Base-by-base conservation (phyloP, 176 grass and related monocot genomes). In the Leersia perrieri region DNA sequence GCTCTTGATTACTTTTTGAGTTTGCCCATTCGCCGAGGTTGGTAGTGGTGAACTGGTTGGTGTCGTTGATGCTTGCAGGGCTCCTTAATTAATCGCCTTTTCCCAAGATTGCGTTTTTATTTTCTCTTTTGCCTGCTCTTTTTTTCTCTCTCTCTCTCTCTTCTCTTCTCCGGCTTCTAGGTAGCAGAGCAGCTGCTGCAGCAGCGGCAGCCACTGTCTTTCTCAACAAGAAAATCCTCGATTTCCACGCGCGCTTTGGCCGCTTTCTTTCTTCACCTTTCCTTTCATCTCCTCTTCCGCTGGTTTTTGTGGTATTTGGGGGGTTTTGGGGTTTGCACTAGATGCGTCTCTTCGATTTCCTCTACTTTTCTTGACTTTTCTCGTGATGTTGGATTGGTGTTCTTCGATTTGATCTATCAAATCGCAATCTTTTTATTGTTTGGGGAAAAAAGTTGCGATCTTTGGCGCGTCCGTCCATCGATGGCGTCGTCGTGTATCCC, bases 401-500 rank as follows among this genome's bases (percentile, higher is more conserved):
- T 58, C 25, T 34, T 33, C 5, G 57, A 58, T 85, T 89, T 30
- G 34, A 3, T 83, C 70, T 13, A 9, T n/a, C 55, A 68, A 51
- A 33, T 62, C 26, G 32, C 30, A 0, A 55, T 39, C 42, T 45
- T 25, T 58, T 23, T 62, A 6, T 9, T 73, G 26, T 5, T 6
- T 9, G 32, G 25, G 28, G 3, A 25, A 2, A 32, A 84, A 73
- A 63, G 20, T 61, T 73, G 32, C 26, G 70, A 79, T 80, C 42
- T 81, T 81, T 60, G 30, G n/a, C 31, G 83, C 74, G 16, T 16
- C n/a, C n/a, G n/a, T n/a, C n/a, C n/a, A n/a, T n/a, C 36, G 51
- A 84, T 89, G 82, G 92, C 94, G 90, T 85, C 96, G 16, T 88
- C 92, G 0, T 99, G 92, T 66, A 85, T 99, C 79, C 87, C 90